A percentile compares a stretch with the other conserved stretches of the same genome.
These are phyloP conservation scores for Grammothele lineata DNA, from an alignment of 768 basidiomycete species.

Conservation along the genomic window DNA sequence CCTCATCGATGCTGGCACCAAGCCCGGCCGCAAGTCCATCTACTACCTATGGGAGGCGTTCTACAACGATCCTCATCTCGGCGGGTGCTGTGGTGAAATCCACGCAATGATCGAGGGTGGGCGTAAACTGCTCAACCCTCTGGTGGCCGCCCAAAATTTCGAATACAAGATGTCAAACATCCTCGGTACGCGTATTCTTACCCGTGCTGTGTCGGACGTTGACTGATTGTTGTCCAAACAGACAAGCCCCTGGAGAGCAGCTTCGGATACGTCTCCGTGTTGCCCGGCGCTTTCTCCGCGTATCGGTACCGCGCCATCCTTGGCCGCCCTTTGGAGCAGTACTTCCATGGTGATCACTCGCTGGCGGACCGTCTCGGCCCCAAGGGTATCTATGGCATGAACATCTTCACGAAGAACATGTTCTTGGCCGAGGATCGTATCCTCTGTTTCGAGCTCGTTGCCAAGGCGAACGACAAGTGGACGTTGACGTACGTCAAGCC, in stretches of 20 bases:
- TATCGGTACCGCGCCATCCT: conserved; percentile 92
- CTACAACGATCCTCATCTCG: conserved; percentile 73
- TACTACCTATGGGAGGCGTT: conserved; percentile 95
- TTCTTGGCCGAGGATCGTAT: conserved; percentile 93
- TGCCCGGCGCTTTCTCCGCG: conserved; percentile 95
- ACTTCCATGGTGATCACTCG: conserved; percentile 85
- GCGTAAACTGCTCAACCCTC: conserved; percentile 84
- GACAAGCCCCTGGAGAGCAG: conserved; percentile 94
- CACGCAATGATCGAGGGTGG: conserved; percentile 96
- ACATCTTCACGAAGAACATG: conserved; percentile 95
- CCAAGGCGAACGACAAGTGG: conserved; percentile 86
- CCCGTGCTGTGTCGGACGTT: too few species aligned
- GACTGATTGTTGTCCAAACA: conserved; percentile 22
- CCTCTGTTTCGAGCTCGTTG: conserved; percentile 94
- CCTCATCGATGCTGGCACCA: conserved; percentile 92
- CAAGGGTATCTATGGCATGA: conserved; percentile 96
- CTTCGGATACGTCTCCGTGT: conserved; percentile 92
- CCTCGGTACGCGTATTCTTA: conserved; percentile 46
- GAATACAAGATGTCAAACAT: conserved; percentile 99
- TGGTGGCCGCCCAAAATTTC: conserved; percentile 94
- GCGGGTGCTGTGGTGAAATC: conserved; percentile 92
- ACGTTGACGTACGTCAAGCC: conserved; percentile 91
- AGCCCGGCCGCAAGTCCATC: conserved; percentile 93
- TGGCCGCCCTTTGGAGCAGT: conserved; percentile 82
- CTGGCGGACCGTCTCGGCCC: conserved; percentile 87